These are phyloP conservation scores for Liquidambar formosana DNA, from an alignment of 164 flowering plant species.

Conservation along the genomic window DNA sequence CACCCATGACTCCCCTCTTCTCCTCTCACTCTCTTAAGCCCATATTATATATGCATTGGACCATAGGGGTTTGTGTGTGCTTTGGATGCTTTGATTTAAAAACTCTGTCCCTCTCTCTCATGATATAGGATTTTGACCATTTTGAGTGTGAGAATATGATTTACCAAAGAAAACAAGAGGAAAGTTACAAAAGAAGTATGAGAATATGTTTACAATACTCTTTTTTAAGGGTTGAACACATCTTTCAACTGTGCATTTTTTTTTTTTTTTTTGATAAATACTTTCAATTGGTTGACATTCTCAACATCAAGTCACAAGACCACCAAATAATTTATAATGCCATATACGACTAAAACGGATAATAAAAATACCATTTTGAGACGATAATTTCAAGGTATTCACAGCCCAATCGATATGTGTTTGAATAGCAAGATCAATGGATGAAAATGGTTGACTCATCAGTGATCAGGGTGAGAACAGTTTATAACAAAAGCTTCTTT, in stretches of 20 bases:
- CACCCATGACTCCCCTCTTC: constrained; percentile 10
- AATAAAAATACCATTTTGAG: not conserved
- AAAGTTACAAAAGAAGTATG: no score
- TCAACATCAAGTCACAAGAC: not conserved
- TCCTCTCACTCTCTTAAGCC: constrained; percentile 4
- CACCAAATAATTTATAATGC: not conserved
- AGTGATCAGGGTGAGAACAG: no score
- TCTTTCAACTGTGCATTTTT: no score
- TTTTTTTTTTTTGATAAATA: no score
- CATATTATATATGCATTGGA: not conserved
- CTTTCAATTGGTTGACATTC: constrained; percentile 6
- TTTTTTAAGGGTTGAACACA: constrained; percentile 6
- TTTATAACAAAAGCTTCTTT: no score
- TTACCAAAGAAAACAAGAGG: no score
- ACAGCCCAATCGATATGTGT: not conserved
- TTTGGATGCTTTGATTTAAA: not conserved
- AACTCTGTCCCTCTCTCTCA: not conserved
- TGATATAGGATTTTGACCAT: not conserved
- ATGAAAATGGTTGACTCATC: constrained; percentile 4
- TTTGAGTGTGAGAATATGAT: not conserved
- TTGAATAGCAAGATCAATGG: not conserved
- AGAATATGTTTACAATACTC: not conserved
- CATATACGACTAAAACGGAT: not conserved
- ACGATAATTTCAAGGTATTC: not conserved
- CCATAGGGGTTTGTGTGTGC: not conserved